Conservation (phyloP, 2,329 filamentous ascomycete genomes). For the Zasmidium citrigriseum region DNA sequence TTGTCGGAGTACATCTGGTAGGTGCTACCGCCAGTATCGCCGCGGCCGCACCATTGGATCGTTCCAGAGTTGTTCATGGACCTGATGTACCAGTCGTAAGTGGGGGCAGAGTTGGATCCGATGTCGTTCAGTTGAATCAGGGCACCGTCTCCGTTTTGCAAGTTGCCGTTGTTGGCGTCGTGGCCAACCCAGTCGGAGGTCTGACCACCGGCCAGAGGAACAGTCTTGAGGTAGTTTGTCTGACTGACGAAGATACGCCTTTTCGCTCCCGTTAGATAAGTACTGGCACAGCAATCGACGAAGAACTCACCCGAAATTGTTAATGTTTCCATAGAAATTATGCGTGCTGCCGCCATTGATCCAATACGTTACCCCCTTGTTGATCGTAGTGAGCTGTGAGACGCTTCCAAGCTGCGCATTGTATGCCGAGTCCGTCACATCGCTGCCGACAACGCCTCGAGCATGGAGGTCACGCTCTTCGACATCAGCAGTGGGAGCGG, state of each 20-base stretch:
- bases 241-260: conserved; percentile 11
- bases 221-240: neutral
- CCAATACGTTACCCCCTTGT: conserved; percentile 1
- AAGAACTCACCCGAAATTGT: neutral
- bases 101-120: conserved; percentile 1
- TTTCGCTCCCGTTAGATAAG: no score
- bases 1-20: neutral
- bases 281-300: no score
- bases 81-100: conserved; percentile 11
- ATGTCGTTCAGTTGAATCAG: conserved; percentile 13
- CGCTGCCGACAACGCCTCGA: neutral
- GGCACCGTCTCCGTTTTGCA: conserved; percentile 6
- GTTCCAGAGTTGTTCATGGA: conserved; percentile 8
- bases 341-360: conserved; percentile 4
- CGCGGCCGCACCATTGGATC: conserved; percentile 13
- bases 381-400: conserved; percentile 1
- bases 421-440: conserved; percentile 1
- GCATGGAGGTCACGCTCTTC: neutral
- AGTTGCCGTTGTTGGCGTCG: conserved; percentile 15
- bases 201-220: conserved; percentile 7
- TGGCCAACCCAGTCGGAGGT: conserved; percentile 11
- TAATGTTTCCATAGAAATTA: conserved; percentile 11
- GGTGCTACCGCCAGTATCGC: conserved; percentile 11
- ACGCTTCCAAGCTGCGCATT: neutral
- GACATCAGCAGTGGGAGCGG: conserved; percentile 13